Evolutionary conservation across 2,329 filamentous ascomycete genomes (phyloP).

Genomic region (Epicoccum nigrum): DNA sequence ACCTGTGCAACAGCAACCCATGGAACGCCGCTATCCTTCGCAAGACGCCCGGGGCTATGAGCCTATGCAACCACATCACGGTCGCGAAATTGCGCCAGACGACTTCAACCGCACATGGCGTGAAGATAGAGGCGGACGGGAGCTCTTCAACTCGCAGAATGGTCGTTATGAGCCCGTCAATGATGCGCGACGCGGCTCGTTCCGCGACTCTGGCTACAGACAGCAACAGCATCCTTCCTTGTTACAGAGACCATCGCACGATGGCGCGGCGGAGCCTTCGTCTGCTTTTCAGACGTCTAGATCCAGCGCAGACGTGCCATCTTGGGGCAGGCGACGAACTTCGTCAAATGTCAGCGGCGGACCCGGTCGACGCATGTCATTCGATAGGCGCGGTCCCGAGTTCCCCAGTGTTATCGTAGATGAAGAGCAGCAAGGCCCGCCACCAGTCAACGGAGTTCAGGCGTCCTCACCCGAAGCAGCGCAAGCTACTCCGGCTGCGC

Average conservation of each 20-base stretch:
- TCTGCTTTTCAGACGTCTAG: constrained; percentile 83
- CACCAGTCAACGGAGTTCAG: constrained; percentile 39
- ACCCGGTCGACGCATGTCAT: constrained; percentile 71
- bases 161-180: constrained; percentile 88
- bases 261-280: constrained; percentile 79
- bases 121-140: constrained; percentile 72
- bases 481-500: constrained; percentile 44
- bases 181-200: constrained; percentile 71
- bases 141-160: constrained; percentile 94
- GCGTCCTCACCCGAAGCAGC: constrained; percentile 38
- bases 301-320: constrained; percentile 65
- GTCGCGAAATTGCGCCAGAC: constrained; percentile 89
- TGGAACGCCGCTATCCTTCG: constrained; percentile 55
- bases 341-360: constrained; percentile 92
- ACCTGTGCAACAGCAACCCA: constrained; percentile 50
- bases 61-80: constrained; percentile 58
- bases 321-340: constrained; percentile 77
- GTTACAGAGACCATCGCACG: constrained; percentile 72
- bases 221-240: constrained; percentile 72
- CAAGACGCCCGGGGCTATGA: constrained; percentile 65
- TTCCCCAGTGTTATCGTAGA: constrained; percentile 34
- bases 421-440: constrained; percentile 39
- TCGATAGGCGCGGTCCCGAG: constrained; percentile 55
- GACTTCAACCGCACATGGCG: constrained; percentile 89
- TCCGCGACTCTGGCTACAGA: constrained; percentile 71